A percentile compares a stretch with the other conserved stretches of the same genome.
Evolutionary conservation across 2,329 filamentous ascomycete species (phyloP).

Genomic region (Cercospora janseana): DNA sequence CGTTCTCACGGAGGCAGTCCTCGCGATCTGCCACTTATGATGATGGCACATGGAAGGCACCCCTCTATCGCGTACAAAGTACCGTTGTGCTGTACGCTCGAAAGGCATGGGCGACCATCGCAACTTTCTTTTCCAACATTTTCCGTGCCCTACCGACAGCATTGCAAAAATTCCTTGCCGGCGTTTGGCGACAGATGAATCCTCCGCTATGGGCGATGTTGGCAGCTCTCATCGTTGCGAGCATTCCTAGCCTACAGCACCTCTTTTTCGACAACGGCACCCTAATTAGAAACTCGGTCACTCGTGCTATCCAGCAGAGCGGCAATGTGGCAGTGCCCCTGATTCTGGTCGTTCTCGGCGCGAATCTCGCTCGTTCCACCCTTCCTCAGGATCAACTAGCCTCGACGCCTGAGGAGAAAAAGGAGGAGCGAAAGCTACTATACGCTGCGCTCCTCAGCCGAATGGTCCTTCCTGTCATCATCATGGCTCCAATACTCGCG

Average conservation of each 20-base stretch:
- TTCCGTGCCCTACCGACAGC: slow-evolving; percentile 54
- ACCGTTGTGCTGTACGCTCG: slow-evolving; percentile 26
- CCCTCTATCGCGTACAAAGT: slow-evolving; percentile 26
- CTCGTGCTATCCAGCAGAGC: slow-evolving; percentile 78
- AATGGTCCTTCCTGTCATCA: slow-evolving; percentile 85
- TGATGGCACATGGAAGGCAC: slow-evolving; percentile 28
- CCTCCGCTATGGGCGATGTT: slow-evolving; percentile 98
- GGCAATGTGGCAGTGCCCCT: slow-evolving; percentile 90
- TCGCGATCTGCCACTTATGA: slow-evolving; percentile 13
- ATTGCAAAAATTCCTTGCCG: slow-evolving; percentile 60
- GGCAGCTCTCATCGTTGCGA: slow-evolving; percentile 83
- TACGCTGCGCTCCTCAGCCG: slow-evolving; percentile 81
- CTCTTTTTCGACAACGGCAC: slow-evolving; percentile 87
- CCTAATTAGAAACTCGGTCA: slow-evolving; percentile 90
- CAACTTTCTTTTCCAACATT: slow-evolving; percentile 37
- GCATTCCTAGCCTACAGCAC: slow-evolving; percentile 74
- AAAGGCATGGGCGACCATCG: slow-evolving; percentile 32
- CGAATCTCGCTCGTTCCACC: slow-evolving; percentile 90
- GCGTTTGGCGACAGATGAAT: slow-evolving; percentile 94
- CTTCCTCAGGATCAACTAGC: slow-evolving; percentile 64
- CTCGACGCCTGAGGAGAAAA: slow-evolving; percentile 67
- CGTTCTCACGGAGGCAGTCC: slow-evolving; percentile 33
- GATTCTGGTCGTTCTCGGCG: slow-evolving; percentile 91
- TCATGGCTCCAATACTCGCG: slow-evolving; percentile 90
- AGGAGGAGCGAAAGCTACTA: slow-evolving; percentile 71